Evolutionary conservation across 495 filamentous ascomycete species (phyloP).

Genomic region (Hypoxylon trugodes): DNA sequence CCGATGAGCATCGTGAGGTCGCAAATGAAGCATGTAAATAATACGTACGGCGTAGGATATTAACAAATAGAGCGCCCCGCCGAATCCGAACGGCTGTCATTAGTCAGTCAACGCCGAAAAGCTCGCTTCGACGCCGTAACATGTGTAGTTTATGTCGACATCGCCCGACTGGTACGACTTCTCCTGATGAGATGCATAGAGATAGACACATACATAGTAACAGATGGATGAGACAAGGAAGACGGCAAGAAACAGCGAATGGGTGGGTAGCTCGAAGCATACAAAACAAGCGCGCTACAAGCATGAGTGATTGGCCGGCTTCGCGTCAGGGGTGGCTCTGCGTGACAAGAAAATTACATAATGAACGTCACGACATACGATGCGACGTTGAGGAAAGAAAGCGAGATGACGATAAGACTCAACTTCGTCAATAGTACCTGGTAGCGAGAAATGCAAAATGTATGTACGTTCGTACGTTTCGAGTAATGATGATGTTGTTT

Average conservation of each 20-base stretch:
- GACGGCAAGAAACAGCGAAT: not conserved
- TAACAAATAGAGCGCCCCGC: too few relatives aligned
- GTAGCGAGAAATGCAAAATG: constrained; percentile 12
- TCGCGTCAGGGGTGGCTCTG: not conserved
- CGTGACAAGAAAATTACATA: constrained; percentile 15
- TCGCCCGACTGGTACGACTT: not conserved
- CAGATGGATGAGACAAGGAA: too few relatives aligned
- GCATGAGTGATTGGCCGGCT: constrained; percentile 19
- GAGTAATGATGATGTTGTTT: constrained; percentile 29
- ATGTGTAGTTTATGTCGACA: not conserved
- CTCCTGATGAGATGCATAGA: constrained; percentile 2
- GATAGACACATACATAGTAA: constrained; percentile 1
- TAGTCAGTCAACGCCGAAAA: too few relatives aligned
- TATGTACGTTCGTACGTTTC: too few relatives aligned
- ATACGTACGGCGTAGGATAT: too few relatives aligned
- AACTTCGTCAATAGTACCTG: not conserved
- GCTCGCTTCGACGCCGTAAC: too few relatives aligned
- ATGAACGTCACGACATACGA: constrained; percentile 16
- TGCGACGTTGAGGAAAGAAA: not conserved
- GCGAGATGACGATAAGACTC: constrained; percentile 1
- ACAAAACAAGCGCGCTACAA: constrained; percentile 30
- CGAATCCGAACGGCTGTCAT: too few relatives aligned
- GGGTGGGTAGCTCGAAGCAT: constrained; percentile 17
- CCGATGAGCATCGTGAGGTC: too few relatives aligned
- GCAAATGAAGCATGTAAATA: too few relatives aligned